Conservation (phyloP, 176 grass and related monocot genomes). For the Carex pumila region DNA sequence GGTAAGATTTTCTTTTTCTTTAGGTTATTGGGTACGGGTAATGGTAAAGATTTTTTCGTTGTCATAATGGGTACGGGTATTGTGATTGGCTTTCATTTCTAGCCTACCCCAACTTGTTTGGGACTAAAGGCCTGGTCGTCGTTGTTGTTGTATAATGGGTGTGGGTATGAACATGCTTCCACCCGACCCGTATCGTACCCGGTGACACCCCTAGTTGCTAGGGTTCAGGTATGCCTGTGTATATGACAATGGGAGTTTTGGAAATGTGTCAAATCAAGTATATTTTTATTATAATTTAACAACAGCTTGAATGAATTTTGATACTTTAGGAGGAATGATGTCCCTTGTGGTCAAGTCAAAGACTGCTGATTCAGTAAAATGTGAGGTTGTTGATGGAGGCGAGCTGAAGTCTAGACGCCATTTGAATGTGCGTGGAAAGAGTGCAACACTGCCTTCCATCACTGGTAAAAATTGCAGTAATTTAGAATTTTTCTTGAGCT, state of each 20-base stretch:
- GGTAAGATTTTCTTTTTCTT: no score
- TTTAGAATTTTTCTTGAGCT: neutral
- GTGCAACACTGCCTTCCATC: constrained; percentile 95
- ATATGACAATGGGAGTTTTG: neutral
- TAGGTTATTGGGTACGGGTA: no score
- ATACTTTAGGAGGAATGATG: constrained; percentile 96
- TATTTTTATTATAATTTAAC: neutral
- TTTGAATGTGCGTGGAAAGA: constrained; percentile 96
- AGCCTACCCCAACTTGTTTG: no score
- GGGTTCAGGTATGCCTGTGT: neutral
- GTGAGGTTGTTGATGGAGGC: constrained; percentile 93
- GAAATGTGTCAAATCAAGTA: neutral
- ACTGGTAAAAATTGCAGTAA: constrained; percentile 51
- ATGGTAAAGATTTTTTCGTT: no score
- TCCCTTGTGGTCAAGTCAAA: constrained; percentile 83
- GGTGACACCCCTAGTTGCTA: neutral
- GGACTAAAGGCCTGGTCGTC: no score
- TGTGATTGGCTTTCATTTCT: no score
- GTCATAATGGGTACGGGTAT: no score
- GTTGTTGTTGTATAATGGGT: no score
- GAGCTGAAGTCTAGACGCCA: constrained; percentile 96
- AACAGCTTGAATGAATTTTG: neutral
- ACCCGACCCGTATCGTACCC: no score
- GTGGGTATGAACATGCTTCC: no score
- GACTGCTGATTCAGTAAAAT: constrained; percentile 87